Conservation (phyloP, 441 rosid species). For the Pelargonium fulgidum region DNA sequence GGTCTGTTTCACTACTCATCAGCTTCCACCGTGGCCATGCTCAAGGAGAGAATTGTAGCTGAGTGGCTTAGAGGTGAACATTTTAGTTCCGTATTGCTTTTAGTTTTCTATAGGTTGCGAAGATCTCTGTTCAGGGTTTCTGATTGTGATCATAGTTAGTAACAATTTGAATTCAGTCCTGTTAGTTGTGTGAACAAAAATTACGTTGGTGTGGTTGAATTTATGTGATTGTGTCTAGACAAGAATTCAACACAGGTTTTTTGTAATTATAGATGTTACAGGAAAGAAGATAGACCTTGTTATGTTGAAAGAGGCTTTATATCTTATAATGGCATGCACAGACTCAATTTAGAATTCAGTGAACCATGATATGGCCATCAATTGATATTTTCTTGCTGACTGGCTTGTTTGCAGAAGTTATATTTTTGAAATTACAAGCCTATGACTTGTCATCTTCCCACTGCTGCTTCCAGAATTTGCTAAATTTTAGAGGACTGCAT, state of each 20-base stretch:
- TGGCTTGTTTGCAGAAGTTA: not conserved
- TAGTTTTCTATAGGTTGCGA: not conserved
- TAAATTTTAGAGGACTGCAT: not conserved
- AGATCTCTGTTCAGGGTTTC: not conserved
- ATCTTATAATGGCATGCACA: not conserved
- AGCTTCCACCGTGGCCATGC: conserved; percentile 59
- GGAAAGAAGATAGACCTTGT: not conserved
- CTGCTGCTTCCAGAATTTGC: not conserved
- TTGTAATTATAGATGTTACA: not conserved
- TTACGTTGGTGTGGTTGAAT: not conserved
- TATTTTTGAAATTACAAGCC: not conserved
- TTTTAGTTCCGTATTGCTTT: conserved; percentile 12
- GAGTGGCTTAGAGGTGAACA: conserved; percentile 80
- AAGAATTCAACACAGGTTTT: not conserved
- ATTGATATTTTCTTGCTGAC: not conserved
- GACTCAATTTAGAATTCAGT: not conserved
- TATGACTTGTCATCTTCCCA: too few species aligned
- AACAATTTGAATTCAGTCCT: not conserved
- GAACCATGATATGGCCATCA: not conserved
- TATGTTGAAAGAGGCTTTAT: not conserved
- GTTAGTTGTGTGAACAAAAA: not conserved
- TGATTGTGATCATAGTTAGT: not conserved
- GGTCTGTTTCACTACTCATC: conserved; percentile 80
- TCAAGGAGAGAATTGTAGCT: conserved; percentile 58
- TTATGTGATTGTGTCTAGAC: not conserved